Base-by-base conservation (phyloP, 23 red algal species). In the Gracilariopsis chorda region DNA sequence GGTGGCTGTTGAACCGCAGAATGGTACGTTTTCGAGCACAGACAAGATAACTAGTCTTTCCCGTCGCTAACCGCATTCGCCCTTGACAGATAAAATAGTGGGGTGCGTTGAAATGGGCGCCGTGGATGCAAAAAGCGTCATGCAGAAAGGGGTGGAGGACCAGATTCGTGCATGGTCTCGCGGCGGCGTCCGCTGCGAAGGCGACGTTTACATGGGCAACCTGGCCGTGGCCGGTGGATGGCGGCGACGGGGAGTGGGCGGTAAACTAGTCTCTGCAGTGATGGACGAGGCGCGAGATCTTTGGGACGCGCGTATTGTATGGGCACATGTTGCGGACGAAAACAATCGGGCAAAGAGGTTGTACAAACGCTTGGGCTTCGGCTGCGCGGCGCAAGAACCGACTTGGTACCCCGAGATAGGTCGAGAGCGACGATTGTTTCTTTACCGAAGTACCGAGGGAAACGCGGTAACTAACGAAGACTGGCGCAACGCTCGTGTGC, bases 71-170 rank as follows among this genome's bases (percentile, higher is more conserved):
- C 39, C 28, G 41, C 36, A 24, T 51, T 82, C 8, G n/a, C 29
- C 20, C 35, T 11, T 21, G 27, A 37, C 52, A 78, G 85, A 56
- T 19, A 47, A 41, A 13, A 46, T 91, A 19, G 45, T 91, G 14
- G 88, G 75, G 2, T 82, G 75, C 48, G 71, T 91, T 7, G 88
- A 91, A 48, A 82, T 91, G 77, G 88, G 88, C 35, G 53, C 60
- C 17, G 88, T 91, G 56, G 48, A 80, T 34, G 88, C 59, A n/a
- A 12, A 21, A 20, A 30, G 28, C 20, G 42, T 27, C 32, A 5
- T 77, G 35, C 17, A 21, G n/a, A 44, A 56, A 12, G 68, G 36
- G 7, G 47, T 59, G 34, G 75, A 51, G 28, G 43, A 82, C 1
- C 42, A 74, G 34, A 60, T 51, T 20, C 16, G 16, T 3, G 58